Conservation (phyloP, 2,329 filamentous ascomycete species). For the Blumeria hordei region DNA sequence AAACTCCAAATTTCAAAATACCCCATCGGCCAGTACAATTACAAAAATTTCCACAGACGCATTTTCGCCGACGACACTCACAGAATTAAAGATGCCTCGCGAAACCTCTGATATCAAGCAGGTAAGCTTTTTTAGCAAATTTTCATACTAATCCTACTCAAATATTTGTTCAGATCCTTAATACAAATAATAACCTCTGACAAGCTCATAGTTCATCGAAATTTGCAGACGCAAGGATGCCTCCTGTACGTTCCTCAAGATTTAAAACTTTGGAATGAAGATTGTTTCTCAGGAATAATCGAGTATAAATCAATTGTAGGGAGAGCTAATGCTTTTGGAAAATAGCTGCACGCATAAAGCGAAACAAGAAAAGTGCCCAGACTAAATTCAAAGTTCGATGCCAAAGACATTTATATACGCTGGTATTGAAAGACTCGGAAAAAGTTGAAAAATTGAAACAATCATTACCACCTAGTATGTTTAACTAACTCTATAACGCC, state of each 20-base stretch:
- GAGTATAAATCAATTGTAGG: background rate
- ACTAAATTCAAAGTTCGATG: conserved; percentile 99
- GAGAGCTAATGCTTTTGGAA: conserved; percentile 7
- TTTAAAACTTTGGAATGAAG: background rate
- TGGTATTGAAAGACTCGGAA: conserved; percentile 93
- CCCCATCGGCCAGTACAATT: too few species aligned
- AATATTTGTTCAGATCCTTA: too few species aligned
- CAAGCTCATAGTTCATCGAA: conserved; percentile 60
- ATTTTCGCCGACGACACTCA: conserved; percentile 17
- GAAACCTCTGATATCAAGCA: conserved; percentile 97
- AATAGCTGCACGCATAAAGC: conserved; percentile 78
- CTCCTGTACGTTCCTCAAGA: conserved; percentile 50
- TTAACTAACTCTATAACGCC: background rate
- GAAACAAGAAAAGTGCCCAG: conserved; percentile 70
- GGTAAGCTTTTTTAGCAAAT: conserved; percentile 19
- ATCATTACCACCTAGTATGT: conserved; percentile 86
- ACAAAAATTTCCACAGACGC: too few species aligned
- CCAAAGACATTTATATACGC: conserved; percentile 87
- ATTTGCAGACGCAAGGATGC: conserved; percentile 99
- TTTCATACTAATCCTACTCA: too few species aligned
- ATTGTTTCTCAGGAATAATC: background rate
- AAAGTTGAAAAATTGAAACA: conserved; percentile 99
- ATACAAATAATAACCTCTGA: background rate
- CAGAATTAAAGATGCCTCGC: conserved; percentile 61
- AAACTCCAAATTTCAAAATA: too few species aligned